phyloP scores from a whole-genome alignment of 2,329 filamentous ascomycete genomes.

The Aspergillus sojae region DNA sequence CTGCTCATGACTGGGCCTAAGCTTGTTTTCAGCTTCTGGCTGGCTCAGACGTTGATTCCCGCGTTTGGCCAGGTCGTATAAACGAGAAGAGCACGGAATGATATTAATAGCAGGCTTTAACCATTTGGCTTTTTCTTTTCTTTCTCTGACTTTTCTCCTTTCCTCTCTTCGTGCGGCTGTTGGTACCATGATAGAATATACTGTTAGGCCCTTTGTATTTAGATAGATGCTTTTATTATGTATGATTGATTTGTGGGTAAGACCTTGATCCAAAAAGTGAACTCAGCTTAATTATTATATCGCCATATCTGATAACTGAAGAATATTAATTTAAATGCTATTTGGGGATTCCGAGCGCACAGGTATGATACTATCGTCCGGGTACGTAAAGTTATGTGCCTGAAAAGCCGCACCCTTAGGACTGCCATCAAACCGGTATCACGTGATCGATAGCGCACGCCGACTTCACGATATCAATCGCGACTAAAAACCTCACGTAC shows the following conservation, averaged over 20 bases:
- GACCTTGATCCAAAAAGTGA: constrained; percentile 15
- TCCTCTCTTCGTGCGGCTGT: constrained; percentile 13
- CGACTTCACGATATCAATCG: not conserved
- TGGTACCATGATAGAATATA: constrained; percentile 23
- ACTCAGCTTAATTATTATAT: constrained; percentile 22
- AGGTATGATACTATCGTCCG: not conserved
- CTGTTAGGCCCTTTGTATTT: constrained; percentile 21
- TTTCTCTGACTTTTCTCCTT: constrained; percentile 3
- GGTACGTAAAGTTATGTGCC: not conserved
- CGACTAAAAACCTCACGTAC: not conserved
- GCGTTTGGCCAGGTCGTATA: constrained; percentile 75
- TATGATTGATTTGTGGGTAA: constrained; percentile 14
- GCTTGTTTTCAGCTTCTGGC: constrained; percentile 99
- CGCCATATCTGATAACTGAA: not conserved
- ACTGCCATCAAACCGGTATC: not conserved
- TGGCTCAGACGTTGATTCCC: constrained; percentile 96
- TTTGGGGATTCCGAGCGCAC: not conserved
- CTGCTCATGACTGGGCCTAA: constrained; percentile 98
- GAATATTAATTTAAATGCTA: not conserved
- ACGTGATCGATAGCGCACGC: not conserved
- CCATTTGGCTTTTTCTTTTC: constrained; percentile 3
- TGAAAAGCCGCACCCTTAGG: not conserved
- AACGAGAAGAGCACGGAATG: constrained; percentile 12
- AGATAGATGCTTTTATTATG: constrained; percentile 19
- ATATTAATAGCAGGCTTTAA: constrained; percentile 19